Percentiles rank a stretch among this genome's conserved stretches.
Evolutionary conservation across 2,329 filamentous ascomycete genomes (phyloP).

Genomic region (Teratosphaeria zuluensis): DNA sequence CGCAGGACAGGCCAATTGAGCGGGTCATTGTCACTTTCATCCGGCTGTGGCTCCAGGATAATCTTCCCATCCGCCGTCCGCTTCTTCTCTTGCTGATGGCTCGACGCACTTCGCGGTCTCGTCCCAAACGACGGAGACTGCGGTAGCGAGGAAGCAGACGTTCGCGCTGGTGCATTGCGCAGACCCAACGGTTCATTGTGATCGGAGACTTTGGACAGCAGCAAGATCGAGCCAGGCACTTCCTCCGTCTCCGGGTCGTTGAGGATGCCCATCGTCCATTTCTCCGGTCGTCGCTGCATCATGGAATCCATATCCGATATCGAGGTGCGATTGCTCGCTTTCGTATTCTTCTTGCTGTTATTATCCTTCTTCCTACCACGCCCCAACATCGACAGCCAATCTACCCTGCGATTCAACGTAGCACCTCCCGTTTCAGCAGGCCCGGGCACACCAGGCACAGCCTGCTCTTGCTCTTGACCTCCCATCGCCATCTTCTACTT

Average conservation of each 20-base stretch:
- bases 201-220: slow-evolving; percentile 46
- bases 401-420: neutral
- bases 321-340: neutral
- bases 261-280: slow-evolving; percentile 65
- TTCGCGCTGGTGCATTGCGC: slow-evolving; percentile 52
- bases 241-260: slow-evolving; percentile 74
- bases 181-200: slow-evolving; percentile 55
- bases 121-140: neutral
- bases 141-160: slow-evolving; percentile 46
- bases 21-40: slow-evolving; percentile 82
- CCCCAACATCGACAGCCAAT: neutral
- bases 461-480: neutral
- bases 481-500: neutral
- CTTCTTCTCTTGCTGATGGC: slow-evolving; percentile 48
- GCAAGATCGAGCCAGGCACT: slow-evolving; percentile 61
- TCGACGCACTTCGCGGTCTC: slow-evolving; percentile 18
- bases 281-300: slow-evolving; percentile 14
- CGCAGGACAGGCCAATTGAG: slow-evolving; percentile 83
- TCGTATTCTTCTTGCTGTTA: neutral
- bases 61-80: slow-evolving; percentile 71
- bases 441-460: neutral
- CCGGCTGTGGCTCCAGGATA: slow-evolving; percentile 83
- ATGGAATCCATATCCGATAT: neutral
- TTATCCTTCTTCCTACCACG: neutral
- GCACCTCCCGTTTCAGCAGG: neutral